phyloP scores from a whole-genome alignment of 2,329 filamentous ascomycete genomes.

The Fusarium veterinarium region DNA sequence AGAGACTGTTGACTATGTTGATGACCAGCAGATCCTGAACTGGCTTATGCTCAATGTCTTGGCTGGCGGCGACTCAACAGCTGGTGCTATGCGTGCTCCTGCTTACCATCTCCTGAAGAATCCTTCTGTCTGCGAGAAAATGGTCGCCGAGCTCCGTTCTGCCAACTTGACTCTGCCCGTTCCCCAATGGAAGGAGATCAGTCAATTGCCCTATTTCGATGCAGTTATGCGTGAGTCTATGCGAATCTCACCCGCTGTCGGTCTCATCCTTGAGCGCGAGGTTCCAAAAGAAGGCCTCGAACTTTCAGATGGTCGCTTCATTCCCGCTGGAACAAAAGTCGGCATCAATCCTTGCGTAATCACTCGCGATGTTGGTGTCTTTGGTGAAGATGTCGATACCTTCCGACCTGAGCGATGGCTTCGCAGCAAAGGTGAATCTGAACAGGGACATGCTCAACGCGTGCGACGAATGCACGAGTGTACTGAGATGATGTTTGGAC shows the following conservation, averaged over 20 bases:
- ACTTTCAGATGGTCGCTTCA: conserved; percentile 22
- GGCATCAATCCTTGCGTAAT: conserved; percentile 34
- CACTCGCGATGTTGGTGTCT: conserved; percentile 22
- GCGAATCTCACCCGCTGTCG: conserved; percentile 21
- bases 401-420: conserved; percentile 34
- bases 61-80: conserved; percentile 34
- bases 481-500: conserved; percentile 34
- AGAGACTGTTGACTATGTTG: conserved; percentile 30
- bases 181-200: conserved; percentile 35
- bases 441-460: conserved; percentile 6
- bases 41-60: conserved; percentile 40
- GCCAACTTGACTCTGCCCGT: conserved; percentile 17
- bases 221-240: conserved; percentile 32
- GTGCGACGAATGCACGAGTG: conserved; percentile 29
- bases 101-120: conserved; percentile 33
- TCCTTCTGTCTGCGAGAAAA: conserved; percentile 4
- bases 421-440: background rate
- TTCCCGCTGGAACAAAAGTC: conserved; percentile 14
- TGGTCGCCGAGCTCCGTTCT: conserved; percentile 23
- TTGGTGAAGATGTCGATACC: conserved; percentile 19
- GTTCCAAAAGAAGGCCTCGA: conserved; percentile 22
- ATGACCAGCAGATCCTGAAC: conserved; percentile 34
- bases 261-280: conserved; percentile 28
- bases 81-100: conserved; percentile 32
- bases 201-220: conserved; percentile 21